These are phyloP conservation scores for Penicillium sp. DNA, from an alignment of 2,329 filamentous ascomycete genomes.

Conservation along the genomic window DNA sequence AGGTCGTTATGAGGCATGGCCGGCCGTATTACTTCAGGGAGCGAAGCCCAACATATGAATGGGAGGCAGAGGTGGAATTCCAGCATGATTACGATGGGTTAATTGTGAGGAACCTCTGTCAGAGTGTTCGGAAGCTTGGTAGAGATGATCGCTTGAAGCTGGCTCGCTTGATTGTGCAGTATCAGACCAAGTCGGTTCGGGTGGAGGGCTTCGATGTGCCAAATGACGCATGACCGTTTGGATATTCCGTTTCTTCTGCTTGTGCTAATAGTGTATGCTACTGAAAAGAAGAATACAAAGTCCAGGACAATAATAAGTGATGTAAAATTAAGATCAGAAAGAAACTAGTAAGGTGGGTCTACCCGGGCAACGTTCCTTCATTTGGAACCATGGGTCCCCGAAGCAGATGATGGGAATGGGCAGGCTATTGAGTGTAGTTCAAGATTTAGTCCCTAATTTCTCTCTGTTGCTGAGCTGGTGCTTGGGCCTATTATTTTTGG, in stretches of 20 bases:
- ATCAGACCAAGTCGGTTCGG: conserved; percentile 1
- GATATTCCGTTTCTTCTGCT: neutral
- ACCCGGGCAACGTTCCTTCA: neutral
- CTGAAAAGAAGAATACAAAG: neutral
- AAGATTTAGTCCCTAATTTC: neutral
- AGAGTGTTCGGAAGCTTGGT: neutral
- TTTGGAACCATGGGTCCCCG: neutral
- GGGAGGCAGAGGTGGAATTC: conserved; percentile 4
- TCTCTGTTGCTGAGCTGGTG: neutral
- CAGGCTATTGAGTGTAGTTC: neutral
- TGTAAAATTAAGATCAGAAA: neutral
- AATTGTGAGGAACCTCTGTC: neutral
- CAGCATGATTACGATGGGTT: conserved; percentile 1
- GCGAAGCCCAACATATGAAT: neutral
- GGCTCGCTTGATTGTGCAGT: conserved; percentile 6
- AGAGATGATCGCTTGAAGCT: conserved; percentile 5
- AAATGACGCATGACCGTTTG: neutral
- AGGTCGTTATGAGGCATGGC: conserved; percentile 4
- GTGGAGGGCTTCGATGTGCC: conserved; percentile 4
- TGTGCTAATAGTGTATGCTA: too few relatives aligned
- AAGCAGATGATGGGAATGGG: neutral
- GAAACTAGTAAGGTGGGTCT: neutral
- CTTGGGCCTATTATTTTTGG: neutral
- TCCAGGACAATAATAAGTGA: neutral
- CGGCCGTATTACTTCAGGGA: conserved; percentile 7